Evolutionary conservation across 768 basidiomycete genomes (phyloP).

Genomic region (Auricularia sp.): DNA sequence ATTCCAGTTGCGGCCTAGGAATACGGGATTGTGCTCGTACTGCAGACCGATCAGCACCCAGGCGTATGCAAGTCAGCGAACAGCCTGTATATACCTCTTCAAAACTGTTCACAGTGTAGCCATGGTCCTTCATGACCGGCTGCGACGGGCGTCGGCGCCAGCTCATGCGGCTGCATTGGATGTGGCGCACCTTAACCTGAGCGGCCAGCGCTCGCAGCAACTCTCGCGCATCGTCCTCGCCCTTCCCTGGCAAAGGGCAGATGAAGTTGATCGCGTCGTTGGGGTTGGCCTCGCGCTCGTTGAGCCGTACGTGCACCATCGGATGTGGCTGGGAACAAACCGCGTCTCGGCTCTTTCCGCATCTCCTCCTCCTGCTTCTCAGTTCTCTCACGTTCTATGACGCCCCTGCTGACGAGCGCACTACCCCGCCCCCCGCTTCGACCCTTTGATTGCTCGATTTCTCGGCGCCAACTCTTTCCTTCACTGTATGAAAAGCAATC

Average conservation of each 20-base stretch:
- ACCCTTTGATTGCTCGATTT: too few relatives aligned
- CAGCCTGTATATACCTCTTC: slow-evolving; percentile 53
- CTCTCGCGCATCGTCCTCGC: slow-evolving; percentile 56
- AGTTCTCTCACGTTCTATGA: too few relatives aligned
- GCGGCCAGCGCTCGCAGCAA: slow-evolving; percentile 71
- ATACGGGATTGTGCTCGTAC: slow-evolving; percentile 73
- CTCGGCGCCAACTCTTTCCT: too few relatives aligned
- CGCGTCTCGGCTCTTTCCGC: too few relatives aligned
- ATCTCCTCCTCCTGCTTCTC: slow-evolving; percentile 4
- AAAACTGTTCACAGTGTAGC: slow-evolving; percentile 64
- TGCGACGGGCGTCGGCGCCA: neutral
- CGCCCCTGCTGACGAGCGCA: too few relatives aligned
- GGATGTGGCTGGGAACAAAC: neutral
- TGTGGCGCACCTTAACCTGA: slow-evolving; percentile 42
- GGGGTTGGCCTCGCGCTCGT: slow-evolving; percentile 60
- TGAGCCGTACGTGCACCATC: slow-evolving; percentile 70
- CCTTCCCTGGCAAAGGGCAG: slow-evolving; percentile 37
- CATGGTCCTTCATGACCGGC: slow-evolving; percentile 74
- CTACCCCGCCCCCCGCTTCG: too few relatives aligned
- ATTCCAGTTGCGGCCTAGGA: slow-evolving; percentile 81
- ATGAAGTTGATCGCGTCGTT: slow-evolving; percentile 76
- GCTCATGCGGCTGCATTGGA: neutral
- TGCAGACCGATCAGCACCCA: slow-evolving; percentile 18
- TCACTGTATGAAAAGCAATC: too few relatives aligned
- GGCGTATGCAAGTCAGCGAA: neutral